These are phyloP conservation scores for Amesomyces nigricolor DNA, from an alignment of 2,329 filamentous ascomycete species.

Conservation along the genomic window DNA sequence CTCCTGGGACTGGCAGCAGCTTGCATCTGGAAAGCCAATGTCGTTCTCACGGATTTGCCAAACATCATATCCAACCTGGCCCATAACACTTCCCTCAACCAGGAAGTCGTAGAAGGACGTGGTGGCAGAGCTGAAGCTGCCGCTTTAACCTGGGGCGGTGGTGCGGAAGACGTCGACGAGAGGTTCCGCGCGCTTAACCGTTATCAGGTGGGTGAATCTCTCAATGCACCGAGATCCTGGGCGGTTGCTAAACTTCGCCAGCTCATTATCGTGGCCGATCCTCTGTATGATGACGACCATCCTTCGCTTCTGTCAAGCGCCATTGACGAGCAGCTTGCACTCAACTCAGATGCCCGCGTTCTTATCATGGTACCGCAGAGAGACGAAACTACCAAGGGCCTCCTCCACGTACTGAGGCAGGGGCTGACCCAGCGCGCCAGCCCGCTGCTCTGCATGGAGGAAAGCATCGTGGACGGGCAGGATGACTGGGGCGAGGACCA, in stretches of 20 bases:
- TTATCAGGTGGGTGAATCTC: constrained; percentile 43
- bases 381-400: constrained; percentile 57
- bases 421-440: constrained; percentile 50
- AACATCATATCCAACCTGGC: constrained; percentile 76
- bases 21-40: constrained; percentile 58
- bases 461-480: constrained; percentile 58
- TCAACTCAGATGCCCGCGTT: constrained; percentile 53
- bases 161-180: constrained; percentile 38
- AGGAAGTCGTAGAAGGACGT: constrained; percentile 44
- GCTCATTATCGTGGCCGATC: constrained; percentile 78
- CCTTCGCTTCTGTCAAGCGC: constrained; percentile 67
- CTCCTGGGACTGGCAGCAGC: constrained; percentile 85
- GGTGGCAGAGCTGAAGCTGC: constrained; percentile 57
- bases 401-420: constrained; percentile 57
- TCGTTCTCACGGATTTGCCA: constrained; percentile 76
- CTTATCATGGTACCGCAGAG: constrained; percentile 78
- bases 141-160: constrained; percentile 67
- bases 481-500: constrained; percentile 66
- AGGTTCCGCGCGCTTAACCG: constrained; percentile 42
- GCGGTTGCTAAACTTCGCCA: constrained; percentile 28
- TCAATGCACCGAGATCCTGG: background rate
- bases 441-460: constrained; percentile 47
- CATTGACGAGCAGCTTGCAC: constrained; percentile 61
- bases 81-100: constrained; percentile 66
- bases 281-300: constrained; percentile 81